These are phyloP conservation scores for Chamaenerion angustifolium DNA, from an alignment of 345 rosid species.

Conservation along the genomic window DNA sequence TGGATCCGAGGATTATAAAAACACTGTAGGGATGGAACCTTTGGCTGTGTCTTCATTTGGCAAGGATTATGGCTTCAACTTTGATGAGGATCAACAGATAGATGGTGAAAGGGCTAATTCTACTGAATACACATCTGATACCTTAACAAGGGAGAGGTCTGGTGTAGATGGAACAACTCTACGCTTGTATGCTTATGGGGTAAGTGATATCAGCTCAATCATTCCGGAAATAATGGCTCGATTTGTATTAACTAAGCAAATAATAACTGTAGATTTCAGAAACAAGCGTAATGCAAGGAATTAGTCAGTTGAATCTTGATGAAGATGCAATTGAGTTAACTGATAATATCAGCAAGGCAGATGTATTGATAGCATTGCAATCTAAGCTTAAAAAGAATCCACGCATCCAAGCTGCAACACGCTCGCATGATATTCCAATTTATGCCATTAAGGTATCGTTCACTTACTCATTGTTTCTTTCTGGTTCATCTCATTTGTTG, in stretches of 20 bases:
- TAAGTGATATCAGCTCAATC: not conserved
- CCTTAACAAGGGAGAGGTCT: too few relatives aligned
- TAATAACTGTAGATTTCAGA: too few relatives aligned
- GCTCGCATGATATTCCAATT: constrained; percentile 51
- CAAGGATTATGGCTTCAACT: constrained; percentile 17
- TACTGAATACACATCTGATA: too few relatives aligned
- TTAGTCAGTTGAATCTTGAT: too few relatives aligned
- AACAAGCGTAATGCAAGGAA: too few relatives aligned
- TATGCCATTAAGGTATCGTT: constrained; percentile 61
- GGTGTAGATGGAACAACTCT: not conserved
- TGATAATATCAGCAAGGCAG: constrained; percentile 56
- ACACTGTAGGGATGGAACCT: constrained; percentile 17
- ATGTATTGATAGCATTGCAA: constrained; percentile 22
- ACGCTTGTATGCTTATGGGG: too few relatives aligned
- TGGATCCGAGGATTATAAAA: constrained; percentile 24
- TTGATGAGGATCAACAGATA: constrained; percentile 18
- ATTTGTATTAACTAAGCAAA: too few relatives aligned
- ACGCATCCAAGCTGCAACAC: constrained; percentile 56
- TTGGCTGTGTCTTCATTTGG: constrained; percentile 8
- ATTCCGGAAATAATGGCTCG: constrained; percentile 11
- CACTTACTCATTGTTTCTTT: not conserved
- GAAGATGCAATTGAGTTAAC: too few relatives aligned
- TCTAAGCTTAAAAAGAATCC: constrained; percentile 33
- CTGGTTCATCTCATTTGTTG: not conserved
- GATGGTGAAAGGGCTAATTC: constrained; percentile 9